Percentiles rank a stretch among this genome's conserved stretches.
These are phyloP conservation scores for Pholiota conissans DNA, from an alignment of 768 basidiomycete genomes.

Conservation along the genomic window DNA sequence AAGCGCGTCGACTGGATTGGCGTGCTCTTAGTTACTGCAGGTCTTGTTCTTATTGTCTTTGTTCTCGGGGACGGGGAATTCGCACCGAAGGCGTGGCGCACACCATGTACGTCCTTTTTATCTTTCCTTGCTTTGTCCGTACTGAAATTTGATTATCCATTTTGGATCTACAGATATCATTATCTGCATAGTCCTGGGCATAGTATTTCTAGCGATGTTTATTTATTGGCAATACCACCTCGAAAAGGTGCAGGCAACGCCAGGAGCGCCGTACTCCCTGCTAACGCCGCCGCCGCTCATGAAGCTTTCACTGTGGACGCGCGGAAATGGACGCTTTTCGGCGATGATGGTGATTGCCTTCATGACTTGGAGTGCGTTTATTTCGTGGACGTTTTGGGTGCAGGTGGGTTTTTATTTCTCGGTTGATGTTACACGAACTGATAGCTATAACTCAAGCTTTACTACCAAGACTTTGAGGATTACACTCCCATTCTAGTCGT, in stretches of 20 bases:
- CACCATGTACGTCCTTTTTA: slow-evolving; percentile 27
- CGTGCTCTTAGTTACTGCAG: slow-evolving; percentile 60
- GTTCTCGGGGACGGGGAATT: slow-evolving; percentile 66
- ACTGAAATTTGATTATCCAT: neutral
- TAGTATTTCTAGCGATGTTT: slow-evolving; percentile 57
- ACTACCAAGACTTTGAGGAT: slow-evolving; percentile 64
- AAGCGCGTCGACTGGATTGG: slow-evolving; percentile 78
- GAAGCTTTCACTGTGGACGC: slow-evolving; percentile 60
- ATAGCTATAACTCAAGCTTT: slow-evolving; percentile 36
- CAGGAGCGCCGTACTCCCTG: slow-evolving; percentile 20
- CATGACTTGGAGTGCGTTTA: slow-evolving; percentile 62
- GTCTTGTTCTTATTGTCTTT: slow-evolving; percentile 71
- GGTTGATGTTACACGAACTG: no score
- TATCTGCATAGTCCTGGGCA: slow-evolving; percentile 59
- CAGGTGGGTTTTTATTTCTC: slow-evolving; percentile 4
- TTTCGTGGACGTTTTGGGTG: slow-evolving; percentile 46
- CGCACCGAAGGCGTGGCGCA: slow-evolving; percentile 61
- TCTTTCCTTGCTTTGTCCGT: neutral
- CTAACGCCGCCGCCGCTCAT: slow-evolving; percentile 61
- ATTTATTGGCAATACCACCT: slow-evolving; percentile 66
- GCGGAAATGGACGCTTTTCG: slow-evolving; percentile 62
- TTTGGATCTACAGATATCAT: slow-evolving; percentile 56
- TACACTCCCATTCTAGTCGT: slow-evolving; percentile 61
- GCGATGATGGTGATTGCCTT: slow-evolving; percentile 66
- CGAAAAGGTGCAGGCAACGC: slow-evolving; percentile 30